phyloP scores from a whole-genome alignment of 2,329 filamentous ascomycete species.

The Exophiala sideris region DNA sequence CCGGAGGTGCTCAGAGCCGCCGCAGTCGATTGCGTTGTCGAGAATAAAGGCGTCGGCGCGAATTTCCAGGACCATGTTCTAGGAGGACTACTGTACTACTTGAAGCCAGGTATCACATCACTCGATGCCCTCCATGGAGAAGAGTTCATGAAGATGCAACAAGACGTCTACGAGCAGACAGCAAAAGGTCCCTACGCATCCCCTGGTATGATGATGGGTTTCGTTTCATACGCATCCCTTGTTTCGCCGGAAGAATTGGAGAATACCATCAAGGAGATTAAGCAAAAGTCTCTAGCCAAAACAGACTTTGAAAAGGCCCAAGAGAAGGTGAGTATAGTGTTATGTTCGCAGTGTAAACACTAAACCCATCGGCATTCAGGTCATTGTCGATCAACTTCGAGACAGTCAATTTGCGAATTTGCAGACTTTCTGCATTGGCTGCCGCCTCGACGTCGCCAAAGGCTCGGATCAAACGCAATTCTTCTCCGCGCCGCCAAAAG shows the following conservation, averaged over 20 bases:
- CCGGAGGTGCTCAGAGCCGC: slow-evolving; percentile 39
- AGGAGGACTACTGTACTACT: slow-evolving; percentile 24
- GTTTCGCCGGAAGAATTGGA: slow-evolving; percentile 33
- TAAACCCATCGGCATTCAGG: slow-evolving; percentile 7
- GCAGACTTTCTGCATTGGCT: slow-evolving; percentile 24
- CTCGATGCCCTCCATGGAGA: slow-evolving; percentile 35
- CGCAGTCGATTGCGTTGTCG: slow-evolving; percentile 42
- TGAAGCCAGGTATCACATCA: slow-evolving; percentile 31
- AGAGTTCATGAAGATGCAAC: slow-evolving; percentile 34
- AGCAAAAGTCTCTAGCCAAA: slow-evolving; percentile 33
- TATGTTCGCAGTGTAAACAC: neutral
- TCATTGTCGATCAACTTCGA: slow-evolving; percentile 34
- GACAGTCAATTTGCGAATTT: slow-evolving; percentile 23
- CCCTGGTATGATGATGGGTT: slow-evolving; percentile 36
- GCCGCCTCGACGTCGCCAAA: slow-evolving; percentile 23
- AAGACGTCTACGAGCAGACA: slow-evolving; percentile 33
- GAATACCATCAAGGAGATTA: slow-evolving; percentile 32
- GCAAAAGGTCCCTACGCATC: slow-evolving; percentile 32
- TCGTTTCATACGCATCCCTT: slow-evolving; percentile 37
- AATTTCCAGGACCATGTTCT: slow-evolving; percentile 48
- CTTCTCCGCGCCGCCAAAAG: slow-evolving; percentile 19
- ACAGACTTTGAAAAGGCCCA: slow-evolving; percentile 36
- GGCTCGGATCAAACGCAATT: slow-evolving; percentile 25
- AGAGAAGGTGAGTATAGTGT: slow-evolving; percentile 26
- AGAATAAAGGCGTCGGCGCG: slow-evolving; percentile 45